Conservation (phyloP, 2,329 filamentous ascomycete species). For the Dactylella cylindrospora region DNA sequence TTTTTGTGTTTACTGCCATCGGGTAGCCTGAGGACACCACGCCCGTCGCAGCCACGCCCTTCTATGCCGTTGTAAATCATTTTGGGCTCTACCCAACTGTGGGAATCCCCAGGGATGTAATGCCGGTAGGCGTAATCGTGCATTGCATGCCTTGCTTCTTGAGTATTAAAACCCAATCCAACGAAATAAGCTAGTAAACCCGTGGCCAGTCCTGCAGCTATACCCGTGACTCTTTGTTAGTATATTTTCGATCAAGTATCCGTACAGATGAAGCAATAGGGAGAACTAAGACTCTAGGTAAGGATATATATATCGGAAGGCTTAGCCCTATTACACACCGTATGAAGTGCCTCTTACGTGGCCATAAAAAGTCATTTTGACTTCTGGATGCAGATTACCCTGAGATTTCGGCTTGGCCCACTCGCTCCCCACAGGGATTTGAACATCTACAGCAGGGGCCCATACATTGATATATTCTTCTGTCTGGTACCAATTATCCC, state of each 20-base stretch:
- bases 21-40: no score
- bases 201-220: not conserved
- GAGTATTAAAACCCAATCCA: not conserved
- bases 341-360: not conserved
- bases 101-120: no score
- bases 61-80: no score
- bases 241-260: no score
- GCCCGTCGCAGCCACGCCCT: no score
- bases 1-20: no score
- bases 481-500: constrained; percentile 6
- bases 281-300: no score
- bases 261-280: no score
- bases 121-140: not conserved
- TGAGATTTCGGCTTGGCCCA: not conserved
- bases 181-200: not conserved
- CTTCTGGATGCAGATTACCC: not conserved
- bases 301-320: not conserved
- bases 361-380: not conserved
- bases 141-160: not conserved
- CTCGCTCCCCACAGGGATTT: not conserved
- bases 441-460: constrained; percentile 4
- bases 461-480: not conserved
- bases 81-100: no score
- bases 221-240: no score
- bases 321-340: not conserved